Conservation (phyloP, 2,329 filamentous ascomycete species). For the Dothidotthia symphoricarpi region DNA sequence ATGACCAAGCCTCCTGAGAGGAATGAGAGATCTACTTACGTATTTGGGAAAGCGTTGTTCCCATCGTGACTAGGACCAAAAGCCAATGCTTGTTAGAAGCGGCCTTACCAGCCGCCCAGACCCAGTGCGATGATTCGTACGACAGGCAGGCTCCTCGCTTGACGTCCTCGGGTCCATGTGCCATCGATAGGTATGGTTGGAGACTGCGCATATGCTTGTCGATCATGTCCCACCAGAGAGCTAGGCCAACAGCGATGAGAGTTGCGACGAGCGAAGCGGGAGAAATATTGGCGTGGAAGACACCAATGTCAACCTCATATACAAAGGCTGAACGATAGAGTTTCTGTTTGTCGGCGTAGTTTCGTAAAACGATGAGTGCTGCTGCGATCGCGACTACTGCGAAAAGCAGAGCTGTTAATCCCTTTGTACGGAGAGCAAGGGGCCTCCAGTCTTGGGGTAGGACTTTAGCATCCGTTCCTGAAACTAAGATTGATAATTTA, state of each 20-base stretch:
- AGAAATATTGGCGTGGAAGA: constrained; percentile 9
- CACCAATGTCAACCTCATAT: constrained; percentile 7
- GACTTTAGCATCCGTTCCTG: too few species aligned
- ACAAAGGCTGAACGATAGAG: constrained; percentile 12
- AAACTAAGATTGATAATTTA: too few species aligned
- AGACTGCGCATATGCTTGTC: constrained; percentile 18
- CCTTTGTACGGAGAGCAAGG: constrained; percentile 4
- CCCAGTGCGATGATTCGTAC: constrained; percentile 20
- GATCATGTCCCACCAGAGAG: constrained; percentile 21
- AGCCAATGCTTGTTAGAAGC: constrained; percentile 1
- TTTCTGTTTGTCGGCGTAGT: constrained; percentile 3
- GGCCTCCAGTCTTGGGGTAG: constrained; percentile 5
- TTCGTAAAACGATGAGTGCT: constrained; percentile 7
- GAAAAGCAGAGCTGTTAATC: constrained; percentile 1
- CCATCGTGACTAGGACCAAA: constrained; percentile 2
- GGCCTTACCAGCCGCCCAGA: constrained; percentile 12
- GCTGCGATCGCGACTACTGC: constrained; percentile 4
- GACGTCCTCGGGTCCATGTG: constrained; percentile 6
- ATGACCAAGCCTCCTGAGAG: too few species aligned
- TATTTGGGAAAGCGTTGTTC: constrained; percentile 5
- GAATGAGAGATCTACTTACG: constrained; percentile 4
- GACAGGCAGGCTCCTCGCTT: constrained; percentile 12
- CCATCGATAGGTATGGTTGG: constrained; percentile 21
- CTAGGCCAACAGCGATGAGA: constrained; percentile 13
- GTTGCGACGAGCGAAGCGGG: constrained; percentile 20